Evolutionary conservation across 2,329 filamentous ascomycete species (phyloP).

Genomic region (Aspergillus terreus): DNA sequence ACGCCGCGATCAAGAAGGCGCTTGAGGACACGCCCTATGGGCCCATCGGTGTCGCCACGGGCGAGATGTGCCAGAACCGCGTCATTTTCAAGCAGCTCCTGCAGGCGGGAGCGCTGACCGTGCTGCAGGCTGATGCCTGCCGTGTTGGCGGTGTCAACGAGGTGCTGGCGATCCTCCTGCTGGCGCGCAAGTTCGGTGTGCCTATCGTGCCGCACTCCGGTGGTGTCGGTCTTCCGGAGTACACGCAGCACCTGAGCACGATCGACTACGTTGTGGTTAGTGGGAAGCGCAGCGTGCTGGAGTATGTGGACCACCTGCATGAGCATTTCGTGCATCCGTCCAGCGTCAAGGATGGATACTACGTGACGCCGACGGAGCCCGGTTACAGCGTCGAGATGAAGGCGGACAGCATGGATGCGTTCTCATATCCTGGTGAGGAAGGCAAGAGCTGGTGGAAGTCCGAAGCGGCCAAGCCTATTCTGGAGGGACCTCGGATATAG

Average conservation of each 20-base stretch:
- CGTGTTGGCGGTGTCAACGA: conserved; percentile 88
- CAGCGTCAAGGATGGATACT: conserved; percentile 78
- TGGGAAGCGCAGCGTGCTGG: conserved; percentile 75
- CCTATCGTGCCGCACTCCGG: conserved; percentile 87
- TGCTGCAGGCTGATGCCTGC: conserved; percentile 88
- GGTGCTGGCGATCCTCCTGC: conserved; percentile 81
- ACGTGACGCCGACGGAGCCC: conserved; percentile 76
- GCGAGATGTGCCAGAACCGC: conserved; percentile 94
- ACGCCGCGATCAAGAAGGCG: conserved; percentile 79
- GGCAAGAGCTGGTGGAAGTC: conserved; percentile 83
- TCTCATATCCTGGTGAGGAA: conserved; percentile 69
- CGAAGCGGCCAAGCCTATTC: conserved; percentile 71
- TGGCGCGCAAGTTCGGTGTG: conserved; percentile 66
- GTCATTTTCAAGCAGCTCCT: conserved; percentile 93
- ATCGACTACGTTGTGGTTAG: conserved; percentile 89
- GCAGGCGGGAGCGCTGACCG: conserved; percentile 73
- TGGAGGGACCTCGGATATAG: conserved; percentile 52
- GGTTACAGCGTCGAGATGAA: conserved; percentile 96
- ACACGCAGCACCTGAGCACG: conserved; percentile 87
- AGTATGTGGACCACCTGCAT: conserved; percentile 91
- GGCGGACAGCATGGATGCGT: conserved; percentile 77
- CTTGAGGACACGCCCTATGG: conserved; percentile 52
- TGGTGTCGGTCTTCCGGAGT: conserved; percentile 86
- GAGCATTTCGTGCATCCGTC: conserved; percentile 86
- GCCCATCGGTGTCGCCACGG: conserved; percentile 81